Evolutionary conservation across 1,284 basidiomycete genomes (phyloP), one percentile per base, ranked within the genome.

Genomic region (Phaffia rhodozyma): DNA sequence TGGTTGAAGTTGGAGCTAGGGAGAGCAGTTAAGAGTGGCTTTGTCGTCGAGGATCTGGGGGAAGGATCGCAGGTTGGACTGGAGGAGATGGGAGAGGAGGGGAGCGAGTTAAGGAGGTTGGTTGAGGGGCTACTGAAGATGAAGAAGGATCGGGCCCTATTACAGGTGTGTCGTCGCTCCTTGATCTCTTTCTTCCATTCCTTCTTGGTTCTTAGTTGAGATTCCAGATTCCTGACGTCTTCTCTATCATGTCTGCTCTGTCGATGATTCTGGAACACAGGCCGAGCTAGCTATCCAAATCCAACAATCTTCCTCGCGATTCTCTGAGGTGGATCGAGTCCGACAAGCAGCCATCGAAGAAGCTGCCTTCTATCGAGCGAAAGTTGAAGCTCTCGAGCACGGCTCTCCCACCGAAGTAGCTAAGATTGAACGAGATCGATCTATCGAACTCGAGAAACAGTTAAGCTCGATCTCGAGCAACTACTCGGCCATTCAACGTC

Each of bases 331-430:
- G 1, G 91, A 97, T 68, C 83, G 86, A 49, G 78, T 86, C 63
- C 87, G 87, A 68, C 76, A 81, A 5, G 86, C 84, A 58, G 94
- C 96, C 1, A 76, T 91, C 6, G 91, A 98, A 74, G 96, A 99
- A 75, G 89, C 94, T 1, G 90, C 93, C 1, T 98, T 89, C 77
- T 97, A 92, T 75, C 90, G 94, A 56, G 90, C 93, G 57, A 97
- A 97, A 77, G 78, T 96, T 16, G 81, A 85, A 4, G 91, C 94
- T 0, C 78, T 91, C 65, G 96, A 99, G 73, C 78, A 82, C 0
- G 81, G 82, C 60, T 83, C 84, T 23, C 79, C 83, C 6, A 75
- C 77, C 6, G 91, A 96, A 52, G 71, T 84, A 1, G 78, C 80
- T 34, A 83, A 86, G 34, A 72, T 96, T 11, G 93, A 97, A 69